Conservation (phyloP, 768 basidiomycete genomes). For the Russula vinacea region DNA sequence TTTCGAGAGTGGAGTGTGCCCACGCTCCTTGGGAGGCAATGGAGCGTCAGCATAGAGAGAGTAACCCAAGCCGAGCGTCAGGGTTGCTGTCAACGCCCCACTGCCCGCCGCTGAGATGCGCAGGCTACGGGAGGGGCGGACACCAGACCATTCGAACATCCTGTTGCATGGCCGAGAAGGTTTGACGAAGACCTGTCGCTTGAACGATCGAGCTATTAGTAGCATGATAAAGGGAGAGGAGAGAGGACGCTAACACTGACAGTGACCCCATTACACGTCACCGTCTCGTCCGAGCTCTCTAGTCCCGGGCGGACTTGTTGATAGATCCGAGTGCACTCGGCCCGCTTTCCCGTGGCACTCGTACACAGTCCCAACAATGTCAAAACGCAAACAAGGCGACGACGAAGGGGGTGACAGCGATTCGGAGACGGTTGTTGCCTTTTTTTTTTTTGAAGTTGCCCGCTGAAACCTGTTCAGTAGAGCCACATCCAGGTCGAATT, state of each 20-base stretch:
- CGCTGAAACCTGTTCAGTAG: conserved; percentile 38
- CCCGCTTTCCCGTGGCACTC: too few species aligned
- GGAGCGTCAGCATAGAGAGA: conserved; percentile 33
- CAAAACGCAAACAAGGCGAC: conserved; percentile 52
- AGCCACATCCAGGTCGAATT: conserved; percentile 83
- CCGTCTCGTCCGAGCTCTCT: background rate
- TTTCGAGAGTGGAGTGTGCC: conserved; percentile 31
- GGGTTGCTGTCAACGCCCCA: conserved; percentile 22
- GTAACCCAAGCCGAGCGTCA: conserved; percentile 21
- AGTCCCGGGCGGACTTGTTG: too few species aligned
- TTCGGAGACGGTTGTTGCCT: conserved; percentile 43
- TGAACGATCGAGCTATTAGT: conserved; percentile 8
- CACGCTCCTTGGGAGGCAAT: conserved; percentile 14
- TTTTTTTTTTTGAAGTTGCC: conserved; percentile 26
- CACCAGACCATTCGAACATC: background rate
- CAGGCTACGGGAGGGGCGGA: conserved; percentile 3
- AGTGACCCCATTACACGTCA: background rate
- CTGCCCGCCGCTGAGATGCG: conserved; percentile 21
- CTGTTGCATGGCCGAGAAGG: background rate
- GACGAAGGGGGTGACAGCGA: conserved; percentile 39
- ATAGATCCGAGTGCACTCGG: background rate
- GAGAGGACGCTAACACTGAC: background rate
- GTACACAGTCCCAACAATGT: conserved; percentile 41
- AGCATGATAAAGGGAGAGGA: background rate
- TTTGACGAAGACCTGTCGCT: background rate